Evolutionary conservation across 805 yeast genomes (phyloP), one percentile per base, ranked within the genome.

Genomic region (Suhomyces emberorum): DNA sequence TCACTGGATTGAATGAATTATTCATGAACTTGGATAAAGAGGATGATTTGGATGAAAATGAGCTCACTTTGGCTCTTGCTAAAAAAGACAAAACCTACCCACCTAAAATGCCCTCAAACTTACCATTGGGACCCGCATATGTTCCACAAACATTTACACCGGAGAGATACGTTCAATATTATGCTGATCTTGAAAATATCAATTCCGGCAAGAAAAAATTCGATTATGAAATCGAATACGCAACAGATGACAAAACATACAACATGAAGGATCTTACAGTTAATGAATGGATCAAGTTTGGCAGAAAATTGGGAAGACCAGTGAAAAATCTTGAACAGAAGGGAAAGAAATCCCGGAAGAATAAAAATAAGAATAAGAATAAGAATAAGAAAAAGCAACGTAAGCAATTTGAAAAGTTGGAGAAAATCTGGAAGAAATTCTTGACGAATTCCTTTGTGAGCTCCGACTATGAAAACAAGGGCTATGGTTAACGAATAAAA

Each of bases 61-160:
- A 34, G 15, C 20, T 26, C 33, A 24, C 32, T 10, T 32, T 24
- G 23, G 39, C 45, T 14, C 28, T 32, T 46, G 9, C 7, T 7
- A 54, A 52, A 34, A 56, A 46, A 35, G 95, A 86, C 57, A 77
- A 72, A 38, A 76, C 91, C 0, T 74, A 64, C 66, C 95, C 72
- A 26, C 75, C 65, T 35, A 64, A 60, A 31, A 81, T 70, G 75
- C 91, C 93, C 4, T 48, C 44, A 2, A 55, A 59, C 10, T 39
- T 64, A 15, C 69, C 75, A 1, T 55, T 81, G 25, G 96, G 96
- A 0, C 96, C 95, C 2, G 96, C 82, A 0, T 85, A 81, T 54
- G 59, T 62, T 2, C 75, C 80, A 2, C 95, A 86, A 61, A 53
- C 78, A 21, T 84, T 84, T 46, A 70, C 91, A 0, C 95, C 95